Percentiles rank a stretch among this genome's conserved stretches.
phyloP scores from a whole-genome alignment of 371 early-diverging fungal species.

The Saksenaea oblongispora region DNA sequence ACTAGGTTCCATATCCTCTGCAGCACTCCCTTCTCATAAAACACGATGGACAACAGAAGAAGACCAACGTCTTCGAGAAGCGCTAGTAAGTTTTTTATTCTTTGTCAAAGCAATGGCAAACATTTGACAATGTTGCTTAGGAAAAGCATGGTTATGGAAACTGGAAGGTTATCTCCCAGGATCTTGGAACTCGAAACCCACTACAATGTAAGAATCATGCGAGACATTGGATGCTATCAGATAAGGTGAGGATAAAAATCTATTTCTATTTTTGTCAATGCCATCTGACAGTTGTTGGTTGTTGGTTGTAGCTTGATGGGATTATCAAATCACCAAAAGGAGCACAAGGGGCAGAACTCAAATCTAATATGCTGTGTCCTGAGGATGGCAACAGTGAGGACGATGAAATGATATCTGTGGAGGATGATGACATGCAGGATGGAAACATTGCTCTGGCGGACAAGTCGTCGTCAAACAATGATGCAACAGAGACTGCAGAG shows the following conservation, averaged over 20 bases:
- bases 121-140: slow-evolving; percentile 20
- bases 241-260: slow-evolving; percentile 37
- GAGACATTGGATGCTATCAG: slow-evolving; percentile 55
- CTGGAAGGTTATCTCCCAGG: slow-evolving; percentile 62
- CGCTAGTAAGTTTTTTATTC: slow-evolving; percentile 48
- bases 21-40: slow-evolving; percentile 63
- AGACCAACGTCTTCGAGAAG: slow-evolving; percentile 39
- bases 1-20: slow-evolving; percentile 40
- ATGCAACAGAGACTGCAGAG: not conserved
- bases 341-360: not conserved
- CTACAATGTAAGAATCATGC: slow-evolving; percentile 74
- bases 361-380: not conserved
- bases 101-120: not conserved
- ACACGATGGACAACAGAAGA: slow-evolving; percentile 57
- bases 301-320: not conserved
- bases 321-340: not conserved
- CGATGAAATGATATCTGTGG: not conserved
- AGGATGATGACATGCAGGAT: not conserved
- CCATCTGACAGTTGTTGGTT: not conserved
- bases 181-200: slow-evolving; percentile 59
- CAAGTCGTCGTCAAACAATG: not conserved
- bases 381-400: not conserved
- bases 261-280: not conserved
- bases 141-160: slow-evolving; percentile 62
- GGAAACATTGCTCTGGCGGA: slow-evolving; percentile 24